phyloP scores from a whole-genome alignment of 371 early-diverging fungal species.

The Mortierella sp. region DNA sequence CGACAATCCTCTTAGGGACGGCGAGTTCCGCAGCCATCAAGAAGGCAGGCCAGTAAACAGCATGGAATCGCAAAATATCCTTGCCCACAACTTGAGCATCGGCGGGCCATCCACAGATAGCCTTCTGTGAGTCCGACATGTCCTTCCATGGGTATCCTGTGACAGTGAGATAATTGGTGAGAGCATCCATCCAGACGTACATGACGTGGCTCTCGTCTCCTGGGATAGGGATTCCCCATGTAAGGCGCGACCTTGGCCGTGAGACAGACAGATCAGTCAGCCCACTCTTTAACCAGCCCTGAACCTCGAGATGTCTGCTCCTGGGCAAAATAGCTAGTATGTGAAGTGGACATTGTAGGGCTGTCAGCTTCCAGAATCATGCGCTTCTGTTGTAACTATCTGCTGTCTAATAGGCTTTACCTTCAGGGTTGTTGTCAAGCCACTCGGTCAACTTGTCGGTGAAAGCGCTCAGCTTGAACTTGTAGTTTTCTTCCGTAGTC shows the following conservation, averaged over 20 bases:
- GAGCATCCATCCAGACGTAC: conserved; percentile 98
- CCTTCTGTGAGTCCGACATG: conserved; percentile 4
- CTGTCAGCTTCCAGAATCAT: neutral
- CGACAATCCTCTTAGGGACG: conserved; percentile 84
- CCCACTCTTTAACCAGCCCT: conserved; percentile 66
- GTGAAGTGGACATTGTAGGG: neutral
- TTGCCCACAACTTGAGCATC: conserved; percentile 93
- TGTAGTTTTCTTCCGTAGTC: conserved; percentile 95
- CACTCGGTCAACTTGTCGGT: conserved; percentile 73
- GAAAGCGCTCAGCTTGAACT: conserved; percentile 84
- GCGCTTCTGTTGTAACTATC: neutral
- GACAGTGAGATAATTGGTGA: conserved; percentile 93
- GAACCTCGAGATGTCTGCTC: conserved; percentile 73
- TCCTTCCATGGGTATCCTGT: conserved; percentile 85
- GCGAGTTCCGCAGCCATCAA: conserved; percentile 89
- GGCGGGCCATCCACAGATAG: conserved; percentile 76
- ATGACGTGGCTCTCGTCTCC: conserved; percentile 90
- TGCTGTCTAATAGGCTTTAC: conserved; percentile 31
- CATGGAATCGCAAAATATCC: conserved; percentile 97
- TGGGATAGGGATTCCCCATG: conserved; percentile 97
- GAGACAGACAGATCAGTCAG: conserved; percentile 90
- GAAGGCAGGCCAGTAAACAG: conserved; percentile 97
- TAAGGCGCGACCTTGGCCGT: conserved; percentile 80
- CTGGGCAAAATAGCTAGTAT: conserved; percentile 74
- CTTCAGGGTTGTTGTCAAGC: conserved; percentile 74